Evolutionary conservation across 345 rosid species (phyloP).

Genomic region (Acer negundo): DNA sequence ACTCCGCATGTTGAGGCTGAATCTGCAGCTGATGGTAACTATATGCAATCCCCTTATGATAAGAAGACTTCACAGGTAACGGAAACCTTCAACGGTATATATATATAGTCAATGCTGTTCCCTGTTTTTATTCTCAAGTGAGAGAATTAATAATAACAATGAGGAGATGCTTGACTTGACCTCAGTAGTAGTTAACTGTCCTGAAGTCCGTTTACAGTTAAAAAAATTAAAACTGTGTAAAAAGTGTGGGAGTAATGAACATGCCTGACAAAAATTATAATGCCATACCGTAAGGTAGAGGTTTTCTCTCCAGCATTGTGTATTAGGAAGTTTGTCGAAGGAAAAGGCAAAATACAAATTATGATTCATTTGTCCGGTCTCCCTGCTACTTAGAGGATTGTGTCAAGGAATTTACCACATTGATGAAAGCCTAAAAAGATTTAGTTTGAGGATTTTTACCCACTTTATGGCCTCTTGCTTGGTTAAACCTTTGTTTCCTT

Average conservation of each 20-base stretch:
- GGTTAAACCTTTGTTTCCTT: not conserved
- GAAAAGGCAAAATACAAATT: not conserved
- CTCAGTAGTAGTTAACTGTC: not conserved
- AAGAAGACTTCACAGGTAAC: constrained; percentile 65
- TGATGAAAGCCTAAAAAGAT: not conserved
- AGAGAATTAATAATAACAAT: not conserved
- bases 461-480: not conserved
- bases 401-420: not conserved
- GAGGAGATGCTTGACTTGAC: constrained; percentile 2
- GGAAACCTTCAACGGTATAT: not conserved
- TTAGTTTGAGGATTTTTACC: not conserved
- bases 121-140: not conserved
- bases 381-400: not conserved
- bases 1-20: constrained; percentile 29
- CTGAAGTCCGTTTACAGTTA: not conserved
- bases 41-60: constrained; percentile 40
- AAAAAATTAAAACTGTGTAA: too few species aligned
- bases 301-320: not conserved
- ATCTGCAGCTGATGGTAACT: constrained; percentile 30
- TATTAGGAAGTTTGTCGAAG: not conserved
- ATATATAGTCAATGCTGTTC: not conserved
- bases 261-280: not conserved
- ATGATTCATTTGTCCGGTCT: not conserved
- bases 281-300: not conserved
- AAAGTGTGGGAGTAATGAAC: not conserved